Evolutionary conservation across 345 rosid genomes (phyloP), one percentile per base, ranked within the genome.

Genomic region (Aethionema arabicum): DNA sequence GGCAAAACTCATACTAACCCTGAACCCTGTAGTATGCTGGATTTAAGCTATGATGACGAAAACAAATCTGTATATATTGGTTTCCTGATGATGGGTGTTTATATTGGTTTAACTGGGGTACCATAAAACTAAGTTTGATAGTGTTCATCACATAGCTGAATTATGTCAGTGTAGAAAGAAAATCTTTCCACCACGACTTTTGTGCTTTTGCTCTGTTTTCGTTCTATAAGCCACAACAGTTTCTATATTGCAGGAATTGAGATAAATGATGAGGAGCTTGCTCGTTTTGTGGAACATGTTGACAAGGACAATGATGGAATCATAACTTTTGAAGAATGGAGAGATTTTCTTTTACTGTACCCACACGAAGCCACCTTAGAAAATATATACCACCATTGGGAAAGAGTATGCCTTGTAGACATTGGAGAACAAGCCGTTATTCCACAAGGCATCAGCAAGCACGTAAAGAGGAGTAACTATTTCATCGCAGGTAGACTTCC

Each of bases 281-380:
- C 89, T 8, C 81, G 66, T 33, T 91, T 91, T 79, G 93, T 91
- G 63, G 98, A 91, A 78, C 95, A 86, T 31, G 96, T 91, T 42
- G 93, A 87, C 46, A 85, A 91, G 83, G 98, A 85, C 68, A 88
- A 80, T 45, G 84, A 91, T 70, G 98, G 98, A 29, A 85, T 88
- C 43, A 91, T 91, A 63, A 80, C 95, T 36, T 91, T 91, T 66
- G 95, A 87, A 61, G 98, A 87, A 64, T 91, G 98, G 98, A 84
- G 96, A 59, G 98, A 91, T 74, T 91, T 91, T 77, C 95, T 91
- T 48, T 73, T 91, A 68, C 64, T 88, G 4, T 87, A 85, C 74
- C 98, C 96, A 14, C 98, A 91, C n/a, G 98, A 91, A 63, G 96
- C 98, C 42, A 88, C 98, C 13, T 84, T 91, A 9, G 96, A 88